These are phyloP conservation scores for Parathielavia hyrcaniae DNA, from an alignment of 495 filamentous ascomycete species.

Conservation along the genomic window DNA sequence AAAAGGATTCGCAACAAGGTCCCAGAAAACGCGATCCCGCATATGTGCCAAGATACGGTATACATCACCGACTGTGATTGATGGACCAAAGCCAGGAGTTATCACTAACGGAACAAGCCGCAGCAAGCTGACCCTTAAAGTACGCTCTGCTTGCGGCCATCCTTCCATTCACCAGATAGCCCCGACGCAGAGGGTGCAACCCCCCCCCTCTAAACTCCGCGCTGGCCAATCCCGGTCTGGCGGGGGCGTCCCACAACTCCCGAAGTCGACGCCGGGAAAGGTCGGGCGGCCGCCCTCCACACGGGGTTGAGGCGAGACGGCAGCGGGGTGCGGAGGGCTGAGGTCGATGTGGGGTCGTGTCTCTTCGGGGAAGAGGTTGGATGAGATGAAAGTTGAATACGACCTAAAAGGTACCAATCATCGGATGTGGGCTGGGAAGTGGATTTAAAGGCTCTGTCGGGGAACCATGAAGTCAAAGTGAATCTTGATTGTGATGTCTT, in stretches of 20 bases:
- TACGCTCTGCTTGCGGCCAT: too few species aligned
- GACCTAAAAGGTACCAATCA: too few species aligned
- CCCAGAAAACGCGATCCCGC: not conserved
- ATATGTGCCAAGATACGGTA: not conserved
- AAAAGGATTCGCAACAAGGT: not conserved
- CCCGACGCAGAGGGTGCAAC: not conserved
- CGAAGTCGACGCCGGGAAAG: conserved; percentile 16
- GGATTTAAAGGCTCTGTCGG: too few species aligned
- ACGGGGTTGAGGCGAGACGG: not conserved
- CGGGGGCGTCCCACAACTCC: not conserved
- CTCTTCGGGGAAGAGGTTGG: not conserved
- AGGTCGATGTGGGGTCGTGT: not conserved
- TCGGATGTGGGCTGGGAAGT: too few species aligned
- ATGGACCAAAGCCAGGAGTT: too few species aligned
- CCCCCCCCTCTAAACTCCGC: not conserved
- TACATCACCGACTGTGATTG: not conserved
- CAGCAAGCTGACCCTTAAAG: too few species aligned
- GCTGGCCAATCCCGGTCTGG: not conserved
- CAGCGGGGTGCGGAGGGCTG: not conserved
- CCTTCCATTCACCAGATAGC: not conserved
- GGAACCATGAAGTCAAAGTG: too few species aligned
- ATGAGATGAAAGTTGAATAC: too few species aligned
- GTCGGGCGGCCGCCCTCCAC: not conserved
- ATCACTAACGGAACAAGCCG: too few species aligned
- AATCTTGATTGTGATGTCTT: too few species aligned